Base-by-base conservation (phyloP, 306 rosid genomes). In the Prinsepia uniflora region DNA sequence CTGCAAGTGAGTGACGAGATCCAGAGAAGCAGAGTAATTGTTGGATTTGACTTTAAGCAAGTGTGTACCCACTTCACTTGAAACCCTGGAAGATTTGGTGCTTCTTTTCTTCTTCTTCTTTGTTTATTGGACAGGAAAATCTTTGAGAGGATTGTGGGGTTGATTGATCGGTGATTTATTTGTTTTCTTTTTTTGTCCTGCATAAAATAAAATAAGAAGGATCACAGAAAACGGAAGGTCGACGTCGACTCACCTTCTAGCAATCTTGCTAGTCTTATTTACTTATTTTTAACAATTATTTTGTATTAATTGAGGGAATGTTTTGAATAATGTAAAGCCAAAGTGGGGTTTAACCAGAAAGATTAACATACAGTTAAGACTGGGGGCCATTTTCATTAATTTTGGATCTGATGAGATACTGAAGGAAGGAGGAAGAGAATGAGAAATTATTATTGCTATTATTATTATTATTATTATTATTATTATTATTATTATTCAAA, bases 1-100 rank as follows among this genome's bases (percentile, higher is more conserved):
- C 65, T 41, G 73, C 75, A 70, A 70, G 67, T 59, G 72, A 72
- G 58, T 18, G 30, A 79, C 81, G 78, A 2, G 77, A 76, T 68
- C 78, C 77, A 86, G 87, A 90, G 68, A 57, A 76, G 61, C 19
- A 8, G 61, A 36, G 8, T 41, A 76, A 78, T 71, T 67, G 83
- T 82, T 71, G 84, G 84, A 82, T 81, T 82, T 88, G 96, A 86
- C 97, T 83, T 70, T 60, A 70, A 42, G 42, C 76, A n/a, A 45
- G 46, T 53, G 73, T 24, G 81, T 45, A 70, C 50, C 65, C 63
- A 63, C 73, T 44, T 65, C 63, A 63, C 73, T 39, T 65, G 80
- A 66, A 75, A 56, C 72, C 6, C 44, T 17, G 43, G 8, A 62
- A 48, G 69, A 79, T 65, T 65, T 61, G 66, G 65, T 67, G 44